Evolutionary conservation across 1,284 basidiomycete genomes (phyloP), one percentile per base, ranked within the genome.

Genomic region (Inonotus hispidus): DNA sequence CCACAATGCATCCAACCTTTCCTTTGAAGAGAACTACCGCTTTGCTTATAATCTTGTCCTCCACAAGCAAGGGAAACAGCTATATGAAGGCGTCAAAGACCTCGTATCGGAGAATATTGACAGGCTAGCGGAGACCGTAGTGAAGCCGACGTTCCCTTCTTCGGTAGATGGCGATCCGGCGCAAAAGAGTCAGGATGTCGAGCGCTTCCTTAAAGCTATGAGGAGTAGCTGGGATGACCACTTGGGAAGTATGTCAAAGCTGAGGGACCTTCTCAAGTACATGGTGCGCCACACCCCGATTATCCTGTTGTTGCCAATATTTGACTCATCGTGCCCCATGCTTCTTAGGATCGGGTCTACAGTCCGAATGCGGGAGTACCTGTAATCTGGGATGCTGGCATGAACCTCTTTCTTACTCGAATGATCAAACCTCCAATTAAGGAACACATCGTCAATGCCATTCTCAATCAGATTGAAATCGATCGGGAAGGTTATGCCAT

Each of bases 1-100:
- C 68, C 93, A 97, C 75, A 93, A 97, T 74, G 93, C 94, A 6
- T 87, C 87, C 60, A 90, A 88, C 69, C 84, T 99, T 32, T 97
- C 93, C 14, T 99, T 95, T 70, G 97, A 99, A 74, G 96, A 98
- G 76, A 95, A 96, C 69, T 95, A 97, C 71, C 84, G 95, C 47
- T 94, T 92, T 71, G 93, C 89, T 21, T 97, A 97, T 74, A 95
- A 95, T 72, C 88, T 98, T 83, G 94, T 96, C 2, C 81, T 96
- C 11, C 83, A 88, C 71, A 93, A 90, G 73, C 83, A 88, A 63
- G 95, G 95, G 7, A 89, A 90, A 60, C 85, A 83, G 77, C 80
- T 99, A 37, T 99, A 99, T 75, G 86, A 88, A 38, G 96, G 95
- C 3, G 87, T 97, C 53, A 88, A 82, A 64, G 75, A 81, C 43